phyloP scores from a whole-genome alignment of 1,139 yeast species.

The Suhomyces taliae region DNA sequence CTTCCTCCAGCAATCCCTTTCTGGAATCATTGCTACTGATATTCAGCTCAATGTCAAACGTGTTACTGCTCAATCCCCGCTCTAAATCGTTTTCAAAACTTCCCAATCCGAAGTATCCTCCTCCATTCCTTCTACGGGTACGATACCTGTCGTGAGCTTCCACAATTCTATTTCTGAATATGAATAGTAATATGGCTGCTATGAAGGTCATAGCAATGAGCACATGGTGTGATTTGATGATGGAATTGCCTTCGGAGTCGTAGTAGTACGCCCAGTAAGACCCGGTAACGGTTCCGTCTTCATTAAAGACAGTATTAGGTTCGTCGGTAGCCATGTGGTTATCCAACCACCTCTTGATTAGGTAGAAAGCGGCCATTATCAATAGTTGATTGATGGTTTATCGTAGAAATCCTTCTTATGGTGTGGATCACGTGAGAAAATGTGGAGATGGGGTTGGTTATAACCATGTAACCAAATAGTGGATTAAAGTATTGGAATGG shows the following conservation, averaged over 20 bases:
- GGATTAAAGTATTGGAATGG: too few relatives aligned
- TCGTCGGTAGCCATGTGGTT: background rate
- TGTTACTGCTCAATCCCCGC: constrained; percentile 62
- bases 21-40: constrained; percentile 56
- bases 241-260: constrained; percentile 8
- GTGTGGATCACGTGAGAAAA: background rate
- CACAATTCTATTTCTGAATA: constrained; percentile 16
- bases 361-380: background rate
- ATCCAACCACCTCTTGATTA: background rate
- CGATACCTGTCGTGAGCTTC: constrained; percentile 17
- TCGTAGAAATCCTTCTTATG: too few relatives aligned
- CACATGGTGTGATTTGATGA: constrained; percentile 8
- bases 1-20: constrained; percentile 57
- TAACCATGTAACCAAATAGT: too few relatives aligned
- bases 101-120: constrained; percentile 12
- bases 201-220: constrained; percentile 4
- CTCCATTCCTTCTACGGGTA: constrained; percentile 11
- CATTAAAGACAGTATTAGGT: background rate
- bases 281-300: constrained; percentile 1
- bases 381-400: background rate
- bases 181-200: constrained; percentile 12
- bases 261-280: constrained; percentile 6
- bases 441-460: too few relatives aligned
- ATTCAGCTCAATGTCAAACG: constrained; percentile 52
- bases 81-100: constrained; percentile 62